These are phyloP conservation scores for Cenchrus americanus DNA, from an alignment of 176 grass and related monocot genomes.

Conservation along the genomic window DNA sequence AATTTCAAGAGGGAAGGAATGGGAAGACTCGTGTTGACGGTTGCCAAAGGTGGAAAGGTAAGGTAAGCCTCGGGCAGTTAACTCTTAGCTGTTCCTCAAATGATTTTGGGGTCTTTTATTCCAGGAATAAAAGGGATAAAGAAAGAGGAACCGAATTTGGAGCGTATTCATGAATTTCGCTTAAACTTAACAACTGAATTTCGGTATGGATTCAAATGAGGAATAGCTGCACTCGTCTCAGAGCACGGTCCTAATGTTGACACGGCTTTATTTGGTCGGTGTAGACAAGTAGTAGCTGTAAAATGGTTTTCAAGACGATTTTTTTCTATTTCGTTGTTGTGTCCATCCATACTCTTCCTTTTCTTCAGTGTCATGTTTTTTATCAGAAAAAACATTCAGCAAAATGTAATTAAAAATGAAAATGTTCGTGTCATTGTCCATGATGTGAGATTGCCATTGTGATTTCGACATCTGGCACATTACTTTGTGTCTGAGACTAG, in stretches of 20 bases:
- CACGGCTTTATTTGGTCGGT: background rate
- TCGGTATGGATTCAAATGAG: background rate
- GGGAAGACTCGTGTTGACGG: constrained; percentile 24
- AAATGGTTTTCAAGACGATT: background rate
- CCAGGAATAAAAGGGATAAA: background rate
- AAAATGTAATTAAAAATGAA: background rate
- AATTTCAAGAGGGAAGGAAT: constrained; percentile 11
- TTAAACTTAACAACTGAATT: background rate
- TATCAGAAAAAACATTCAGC: background rate
- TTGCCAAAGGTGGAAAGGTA: constrained; percentile 13
- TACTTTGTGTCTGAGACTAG: background rate
- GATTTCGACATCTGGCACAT: background rate
- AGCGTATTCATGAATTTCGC: background rate
- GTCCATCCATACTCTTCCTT: background rate
- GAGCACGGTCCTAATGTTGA: background rate
- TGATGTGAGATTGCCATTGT: background rate
- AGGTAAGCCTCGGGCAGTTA: background rate
- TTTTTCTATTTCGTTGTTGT: background rate
- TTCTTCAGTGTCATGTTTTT: background rate
- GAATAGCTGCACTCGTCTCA: background rate
- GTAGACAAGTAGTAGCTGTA: background rate
- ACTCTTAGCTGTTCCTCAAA: background rate
- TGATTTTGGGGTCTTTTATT: background rate
- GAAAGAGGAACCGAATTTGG: background rate
- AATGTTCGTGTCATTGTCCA: background rate